These are phyloP conservation scores for Trichoderma endophyticum DNA, from an alignment of 2,329 filamentous ascomycete genomes.

Conservation along the genomic window DNA sequence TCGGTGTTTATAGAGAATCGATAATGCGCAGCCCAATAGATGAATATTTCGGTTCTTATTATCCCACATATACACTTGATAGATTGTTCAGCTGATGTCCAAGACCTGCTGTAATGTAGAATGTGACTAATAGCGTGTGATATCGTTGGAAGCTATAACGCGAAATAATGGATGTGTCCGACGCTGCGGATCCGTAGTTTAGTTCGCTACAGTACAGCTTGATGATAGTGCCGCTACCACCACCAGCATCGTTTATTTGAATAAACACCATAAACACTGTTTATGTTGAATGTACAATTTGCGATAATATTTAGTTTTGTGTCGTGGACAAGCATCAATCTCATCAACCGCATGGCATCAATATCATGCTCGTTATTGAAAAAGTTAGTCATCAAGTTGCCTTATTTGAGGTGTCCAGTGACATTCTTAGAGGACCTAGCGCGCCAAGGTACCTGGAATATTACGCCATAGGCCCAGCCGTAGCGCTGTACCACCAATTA, in stretches of 20 bases:
- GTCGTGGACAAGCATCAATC: no score
- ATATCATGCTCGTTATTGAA: no score
- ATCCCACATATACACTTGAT: not conserved
- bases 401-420: not conserved
- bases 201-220: no score
- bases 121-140: not conserved
- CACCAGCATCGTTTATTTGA: no score
- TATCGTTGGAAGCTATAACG: not conserved
- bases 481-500: not conserved
- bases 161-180: not conserved
- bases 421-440: not conserved
- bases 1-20: not conserved
- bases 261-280: no score
- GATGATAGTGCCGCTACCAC: not conserved
- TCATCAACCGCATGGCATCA: no score
- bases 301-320: no score
- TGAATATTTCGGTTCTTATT: not conserved
- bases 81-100: not conserved
- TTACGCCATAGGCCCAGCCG: not conserved
- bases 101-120: not conserved
- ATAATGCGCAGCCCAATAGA: constrained; percentile 34
- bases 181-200: no score
- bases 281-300: no score
- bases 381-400: not conserved
- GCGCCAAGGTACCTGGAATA: not conserved